These are phyloP conservation scores for Thymus mandschuricus DNA, from an alignment of 257 asterid genomes.

Conservation along the genomic window DNA sequence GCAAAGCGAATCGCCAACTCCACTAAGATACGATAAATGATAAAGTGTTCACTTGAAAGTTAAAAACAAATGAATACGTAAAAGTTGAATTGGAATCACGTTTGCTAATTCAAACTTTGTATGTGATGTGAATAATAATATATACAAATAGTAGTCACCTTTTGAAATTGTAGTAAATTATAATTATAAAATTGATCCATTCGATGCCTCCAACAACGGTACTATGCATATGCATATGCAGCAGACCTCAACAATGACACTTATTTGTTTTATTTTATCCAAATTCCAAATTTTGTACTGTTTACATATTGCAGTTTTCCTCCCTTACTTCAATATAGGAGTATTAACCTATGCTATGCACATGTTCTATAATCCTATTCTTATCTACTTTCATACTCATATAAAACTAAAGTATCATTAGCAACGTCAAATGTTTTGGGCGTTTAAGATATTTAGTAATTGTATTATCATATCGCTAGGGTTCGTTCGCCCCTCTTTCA, in stretches of 20 bases:
- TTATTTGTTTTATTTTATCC: constrained; percentile 3
- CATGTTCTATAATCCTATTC: not conserved
- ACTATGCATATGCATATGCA: not conserved
- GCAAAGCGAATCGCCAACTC: not conserved
- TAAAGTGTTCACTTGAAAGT: not conserved
- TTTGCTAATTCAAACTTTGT: not conserved
- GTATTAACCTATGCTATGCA: not conserved
- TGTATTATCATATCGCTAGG: too few relatives aligned
- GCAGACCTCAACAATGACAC: constrained; percentile 6
- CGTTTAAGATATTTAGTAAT: too few relatives aligned
- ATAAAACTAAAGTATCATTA: too few relatives aligned
- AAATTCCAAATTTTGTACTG: not conserved
- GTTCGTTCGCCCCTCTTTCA: too few relatives aligned
- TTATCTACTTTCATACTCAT: not conserved
- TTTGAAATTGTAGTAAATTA: too few relatives aligned
- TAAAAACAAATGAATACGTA: not conserved
- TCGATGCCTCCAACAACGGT: constrained; percentile 18
- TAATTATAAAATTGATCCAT: not conserved
- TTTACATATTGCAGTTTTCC: not conserved
- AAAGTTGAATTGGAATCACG: not conserved
- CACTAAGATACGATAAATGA: not conserved
- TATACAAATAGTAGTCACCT: too few relatives aligned
- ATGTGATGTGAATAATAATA: too few relatives aligned
- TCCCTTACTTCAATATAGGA: too few relatives aligned
- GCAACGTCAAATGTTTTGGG: too few relatives aligned